These are phyloP conservation scores for Mycena vitilis DNA, from an alignment of 768 basidiomycete genomes.

Conservation along the genomic window DNA sequence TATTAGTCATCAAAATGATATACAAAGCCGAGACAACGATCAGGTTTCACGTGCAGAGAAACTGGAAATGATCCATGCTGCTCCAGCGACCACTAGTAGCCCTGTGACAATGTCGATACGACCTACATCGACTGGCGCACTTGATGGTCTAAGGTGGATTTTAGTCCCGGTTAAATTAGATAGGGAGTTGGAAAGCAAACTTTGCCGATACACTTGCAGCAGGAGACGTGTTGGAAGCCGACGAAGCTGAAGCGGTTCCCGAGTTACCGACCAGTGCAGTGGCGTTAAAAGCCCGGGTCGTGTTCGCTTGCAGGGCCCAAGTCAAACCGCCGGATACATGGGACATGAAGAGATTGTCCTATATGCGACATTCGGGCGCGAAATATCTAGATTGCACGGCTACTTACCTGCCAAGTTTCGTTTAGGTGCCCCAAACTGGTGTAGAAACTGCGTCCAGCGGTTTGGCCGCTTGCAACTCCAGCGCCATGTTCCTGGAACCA, in stretches of 20 bases:
- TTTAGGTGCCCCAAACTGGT: conserved; percentile 84
- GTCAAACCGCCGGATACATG: conserved; percentile 82
- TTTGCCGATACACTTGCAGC: background rate
- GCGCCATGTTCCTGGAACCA: conserved; percentile 87
- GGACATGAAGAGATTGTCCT: conserved; percentile 76
- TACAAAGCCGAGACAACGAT: too few species aligned
- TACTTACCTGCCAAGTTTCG: conserved; percentile 77
- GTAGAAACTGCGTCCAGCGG: conserved; percentile 84
- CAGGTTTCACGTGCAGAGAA: background rate
- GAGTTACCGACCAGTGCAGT: conserved; percentile 69
- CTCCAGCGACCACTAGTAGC: conserved; percentile 2
- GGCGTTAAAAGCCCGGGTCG: conserved; percentile 74
- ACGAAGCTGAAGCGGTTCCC: conserved; percentile 5
- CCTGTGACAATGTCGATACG: background rate
- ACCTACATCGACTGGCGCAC: background rate
- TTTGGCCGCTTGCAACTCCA: conserved; percentile 62
- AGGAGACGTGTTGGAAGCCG: background rate
- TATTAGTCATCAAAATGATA: too few species aligned
- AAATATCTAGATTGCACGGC: background rate
- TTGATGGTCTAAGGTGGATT: conserved; percentile 11
- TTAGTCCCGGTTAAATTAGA: background rate
- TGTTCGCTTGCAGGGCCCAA: conserved; percentile 78
- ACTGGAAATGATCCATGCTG: conserved; percentile 3
- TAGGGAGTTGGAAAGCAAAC: background rate
- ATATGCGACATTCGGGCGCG: conserved; percentile 15